These are phyloP conservation scores for Talaromyces sp. DNA, from an alignment of 2,329 filamentous ascomycete species.

Conservation along the genomic window DNA sequence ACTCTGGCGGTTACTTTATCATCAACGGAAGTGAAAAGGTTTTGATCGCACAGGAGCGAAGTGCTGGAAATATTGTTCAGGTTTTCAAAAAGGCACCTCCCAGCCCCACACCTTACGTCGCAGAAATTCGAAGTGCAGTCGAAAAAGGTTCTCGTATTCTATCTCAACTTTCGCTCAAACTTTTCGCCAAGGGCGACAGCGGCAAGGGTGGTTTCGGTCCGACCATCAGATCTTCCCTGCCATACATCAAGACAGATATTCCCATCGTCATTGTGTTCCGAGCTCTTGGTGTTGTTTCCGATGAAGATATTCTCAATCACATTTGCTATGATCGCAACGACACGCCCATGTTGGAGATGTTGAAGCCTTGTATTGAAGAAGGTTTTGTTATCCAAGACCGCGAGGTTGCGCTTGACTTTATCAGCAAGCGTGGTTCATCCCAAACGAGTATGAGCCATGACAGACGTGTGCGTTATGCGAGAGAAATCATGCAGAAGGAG, in stretches of 20 bases:
- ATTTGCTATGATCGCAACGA: conserved; percentile 96
- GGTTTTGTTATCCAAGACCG: conserved; percentile 94
- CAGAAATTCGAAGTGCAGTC: conserved; percentile 92
- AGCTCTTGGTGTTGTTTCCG: conserved; percentile 90
- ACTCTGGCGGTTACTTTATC: conserved; percentile 97
- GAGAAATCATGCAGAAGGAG: conserved; percentile 95
- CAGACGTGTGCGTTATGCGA: conserved; percentile 85
- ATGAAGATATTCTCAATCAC: conserved; percentile 96
- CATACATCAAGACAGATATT: conserved; percentile 90
- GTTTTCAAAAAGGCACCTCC: conserved; percentile 96
- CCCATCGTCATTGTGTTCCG: conserved; percentile 95
- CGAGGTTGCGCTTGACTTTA: conserved; percentile 90
- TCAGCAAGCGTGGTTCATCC: conserved; percentile 80
- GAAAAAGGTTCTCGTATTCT: conserved; percentile 95
- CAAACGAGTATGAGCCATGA: conserved; percentile 71
- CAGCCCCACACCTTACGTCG: conserved; percentile 88
- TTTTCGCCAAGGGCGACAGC: conserved; percentile 78
- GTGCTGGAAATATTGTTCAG: conserved; percentile 96
- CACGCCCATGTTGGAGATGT: conserved; percentile 94
- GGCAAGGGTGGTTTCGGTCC: conserved; percentile 78
- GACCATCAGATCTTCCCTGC: conserved; percentile 84
- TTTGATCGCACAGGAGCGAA: conserved; percentile 93
- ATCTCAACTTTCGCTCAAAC: conserved; percentile 85
- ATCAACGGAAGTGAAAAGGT: conserved; percentile 99
- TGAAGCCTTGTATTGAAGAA: conserved; percentile 96